phyloP scores from a whole-genome alignment of 306 rosid species.

The Trifolium fragiferum region DNA sequence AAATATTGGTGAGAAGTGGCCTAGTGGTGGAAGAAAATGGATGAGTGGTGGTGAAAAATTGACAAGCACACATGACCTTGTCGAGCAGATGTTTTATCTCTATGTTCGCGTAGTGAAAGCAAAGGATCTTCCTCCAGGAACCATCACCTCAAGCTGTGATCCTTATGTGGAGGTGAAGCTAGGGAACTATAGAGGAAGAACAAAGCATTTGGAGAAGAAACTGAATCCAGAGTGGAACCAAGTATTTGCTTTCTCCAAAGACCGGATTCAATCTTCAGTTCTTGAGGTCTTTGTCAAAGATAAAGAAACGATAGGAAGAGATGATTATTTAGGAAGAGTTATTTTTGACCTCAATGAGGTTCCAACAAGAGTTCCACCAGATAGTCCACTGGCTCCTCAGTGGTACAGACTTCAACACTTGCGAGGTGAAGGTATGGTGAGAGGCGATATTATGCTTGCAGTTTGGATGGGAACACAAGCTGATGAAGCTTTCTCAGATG shows the following conservation, averaged over 20 bases:
- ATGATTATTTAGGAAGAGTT: constrained; percentile 77
- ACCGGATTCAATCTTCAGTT: constrained; percentile 68
- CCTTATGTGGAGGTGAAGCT: constrained; percentile 86
- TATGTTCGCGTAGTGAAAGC: constrained; percentile 81
- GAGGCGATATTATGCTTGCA: constrained; percentile 84
- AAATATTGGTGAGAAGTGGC: constrained; percentile 66
- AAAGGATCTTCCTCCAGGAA: constrained; percentile 71
- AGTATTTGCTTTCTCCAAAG: constrained; percentile 86
- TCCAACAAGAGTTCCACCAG: constrained; percentile 89
- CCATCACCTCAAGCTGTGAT: constrained; percentile 69
- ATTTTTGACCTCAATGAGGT: constrained; percentile 80
- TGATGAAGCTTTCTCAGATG: constrained; percentile 84
- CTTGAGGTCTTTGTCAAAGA: constrained; percentile 84
- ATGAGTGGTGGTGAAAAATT: constrained; percentile 60
- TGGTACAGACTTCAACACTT: constrained; percentile 76
- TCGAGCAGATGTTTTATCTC: constrained; percentile 78
- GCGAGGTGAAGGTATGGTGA: constrained; percentile 64
- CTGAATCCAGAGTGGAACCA: constrained; percentile 86
- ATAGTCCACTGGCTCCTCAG: constrained; percentile 85
- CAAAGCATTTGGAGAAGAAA: constrained; percentile 71
- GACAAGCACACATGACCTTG: constrained; percentile 71
- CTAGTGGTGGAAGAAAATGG: constrained; percentile 66
- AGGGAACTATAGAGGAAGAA: constrained; percentile 86
- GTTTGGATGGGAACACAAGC: constrained; percentile 97
- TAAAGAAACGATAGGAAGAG: constrained; percentile 81